Conservation (phyloP, 371 early-diverging fungal genomes). For the Rhizopus arrhizus region DNA sequence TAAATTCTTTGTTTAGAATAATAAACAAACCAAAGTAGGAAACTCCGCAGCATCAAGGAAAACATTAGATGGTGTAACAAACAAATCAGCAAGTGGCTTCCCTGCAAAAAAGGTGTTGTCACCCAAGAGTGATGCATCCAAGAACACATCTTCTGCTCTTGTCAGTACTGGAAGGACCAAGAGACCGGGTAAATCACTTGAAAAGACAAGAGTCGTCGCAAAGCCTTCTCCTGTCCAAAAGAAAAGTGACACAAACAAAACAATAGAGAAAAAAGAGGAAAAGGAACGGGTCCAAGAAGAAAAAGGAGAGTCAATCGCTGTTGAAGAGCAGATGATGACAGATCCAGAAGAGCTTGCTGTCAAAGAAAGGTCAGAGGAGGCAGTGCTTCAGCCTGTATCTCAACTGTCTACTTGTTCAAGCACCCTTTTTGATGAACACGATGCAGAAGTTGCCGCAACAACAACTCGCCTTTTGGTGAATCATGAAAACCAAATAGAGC, state of each 20-base stretch:
- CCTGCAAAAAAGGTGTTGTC: conserved; percentile 9
- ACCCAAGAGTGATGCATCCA: conserved; percentile 29
- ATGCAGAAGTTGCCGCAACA: conserved; percentile 45
- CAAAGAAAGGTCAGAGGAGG: not conserved
- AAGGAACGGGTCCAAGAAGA: not conserved
- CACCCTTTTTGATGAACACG: conserved; percentile 34
- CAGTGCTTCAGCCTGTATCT: conserved; percentile 9
- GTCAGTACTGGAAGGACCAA: conserved; percentile 29
- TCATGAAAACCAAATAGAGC: not conserved
- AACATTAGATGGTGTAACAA: not conserved
- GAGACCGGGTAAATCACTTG: conserved; percentile 8
- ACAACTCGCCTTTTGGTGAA: conserved; percentile 4
- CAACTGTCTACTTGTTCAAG: conserved; percentile 25
- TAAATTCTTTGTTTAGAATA: not conserved
- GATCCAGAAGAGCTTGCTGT: not conserved
- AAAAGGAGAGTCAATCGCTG: not conserved
- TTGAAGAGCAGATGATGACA: not conserved
- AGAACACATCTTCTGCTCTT: conserved; percentile 27
- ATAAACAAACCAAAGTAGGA: not conserved
- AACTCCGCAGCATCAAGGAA: not conserved
- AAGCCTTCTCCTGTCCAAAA: not conserved
- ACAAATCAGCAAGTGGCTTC: not conserved
- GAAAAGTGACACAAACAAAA: not conserved
- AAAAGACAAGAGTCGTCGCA: not conserved
- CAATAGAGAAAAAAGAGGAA: not conserved